Evolutionary conservation across 169 alveolate genomes (phyloP), one percentile per base, ranked within the genome.

Genomic region (Plasmodium cynomolgi): DNA sequence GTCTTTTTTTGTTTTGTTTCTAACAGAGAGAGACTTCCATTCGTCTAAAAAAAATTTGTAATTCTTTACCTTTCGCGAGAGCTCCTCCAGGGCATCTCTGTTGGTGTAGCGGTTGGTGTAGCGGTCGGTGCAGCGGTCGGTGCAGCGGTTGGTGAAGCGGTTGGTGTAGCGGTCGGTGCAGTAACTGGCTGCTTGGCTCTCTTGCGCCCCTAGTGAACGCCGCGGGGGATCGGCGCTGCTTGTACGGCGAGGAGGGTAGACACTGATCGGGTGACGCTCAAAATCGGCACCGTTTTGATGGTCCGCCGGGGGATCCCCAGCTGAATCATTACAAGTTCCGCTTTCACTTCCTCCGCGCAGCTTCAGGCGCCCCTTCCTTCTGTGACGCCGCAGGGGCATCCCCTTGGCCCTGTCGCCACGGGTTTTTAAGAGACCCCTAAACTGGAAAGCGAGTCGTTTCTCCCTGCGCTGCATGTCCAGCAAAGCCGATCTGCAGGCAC

Each of bases 11-110:
- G 13, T 84, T 74, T 84, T 41, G 29, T 9, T 73, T 50, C 79
- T 84, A 23, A 74, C 13, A 3, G 54, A 15, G 0, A 56, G 0
- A 2, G 75, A 84, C 56, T 84, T 54, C 50, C 39, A 84, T 74
- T 84, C 93, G 13, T 74, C 62, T 9, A 84, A 29, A 31, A 74
- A 31, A 74, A 74, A 37, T 54, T 84, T 34, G 34, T 84, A 84
- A 5, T 23, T 17, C 1, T 68, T 84, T 15, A 84, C 29, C 23
- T 74, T 84, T 15, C 58, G 29, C 13, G 80, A 9, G 23, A 84
- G 58, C 20, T 84, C 80, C 56, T 84, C 85, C 37, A 13, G n/a
- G 56, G 56, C 0, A 9, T 41, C 54, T 34, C 39, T 34, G 39
- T 3, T 34, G n/a, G n/a, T n/a, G n/a, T n/a, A n/a, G n/a, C n/a